Conservation (phyloP, 371 early-diverging fungal species). For the Mortierella sp. region DNA sequence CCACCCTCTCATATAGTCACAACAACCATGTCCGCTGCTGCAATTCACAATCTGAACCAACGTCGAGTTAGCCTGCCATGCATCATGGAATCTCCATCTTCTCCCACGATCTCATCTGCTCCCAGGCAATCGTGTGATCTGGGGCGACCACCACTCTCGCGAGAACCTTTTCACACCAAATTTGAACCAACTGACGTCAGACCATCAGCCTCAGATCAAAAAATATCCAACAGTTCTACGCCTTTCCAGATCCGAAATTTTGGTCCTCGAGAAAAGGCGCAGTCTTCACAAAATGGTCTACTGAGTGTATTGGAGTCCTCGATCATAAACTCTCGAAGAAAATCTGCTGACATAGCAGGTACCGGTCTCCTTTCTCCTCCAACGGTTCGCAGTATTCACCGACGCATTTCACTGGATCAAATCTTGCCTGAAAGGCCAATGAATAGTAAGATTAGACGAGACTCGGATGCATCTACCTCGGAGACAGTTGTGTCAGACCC, state of each 20-base stretch:
- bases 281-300: constrained; percentile 1
- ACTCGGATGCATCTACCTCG: constrained; percentile 47
- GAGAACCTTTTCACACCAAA: constrained; percentile 12
- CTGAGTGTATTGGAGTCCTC: not conserved
- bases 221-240: not conserved
- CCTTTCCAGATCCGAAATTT: not conserved
- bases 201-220: not conserved
- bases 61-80: constrained; percentile 48
- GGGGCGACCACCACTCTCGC: constrained; percentile 22
- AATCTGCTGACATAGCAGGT: constrained; percentile 17
- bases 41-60: constrained; percentile 13
- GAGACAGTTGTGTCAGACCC: constrained; percentile 40
- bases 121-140: constrained; percentile 51
- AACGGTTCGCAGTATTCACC: not conserved
- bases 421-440: not conserved
- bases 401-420: constrained; percentile 37
- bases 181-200: not conserved
- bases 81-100: constrained; percentile 47
- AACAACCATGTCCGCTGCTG: constrained; percentile 3
- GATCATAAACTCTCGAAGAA: constrained; percentile 7
- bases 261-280: not conserved
- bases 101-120: constrained; percentile 11
- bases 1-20: constrained; percentile 5
- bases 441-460: constrained; percentile 29
- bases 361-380: constrained; percentile 25